phyloP scores from a whole-genome alignment of 2,329 filamentous ascomycete species.

The Xylariaceae sp. region DNA sequence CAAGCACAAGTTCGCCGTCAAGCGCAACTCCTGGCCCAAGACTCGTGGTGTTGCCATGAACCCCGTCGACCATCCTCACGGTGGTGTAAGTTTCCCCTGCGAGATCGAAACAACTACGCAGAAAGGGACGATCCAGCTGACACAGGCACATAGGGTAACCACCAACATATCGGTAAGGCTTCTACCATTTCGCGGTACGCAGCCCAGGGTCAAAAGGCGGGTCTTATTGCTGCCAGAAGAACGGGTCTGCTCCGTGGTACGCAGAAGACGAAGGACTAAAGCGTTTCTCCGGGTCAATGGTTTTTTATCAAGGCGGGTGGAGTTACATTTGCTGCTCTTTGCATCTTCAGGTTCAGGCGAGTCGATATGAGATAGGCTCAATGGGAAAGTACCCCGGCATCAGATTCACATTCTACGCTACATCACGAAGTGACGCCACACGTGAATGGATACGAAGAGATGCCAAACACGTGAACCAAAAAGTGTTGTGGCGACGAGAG shows the following conservation, averaged over 20 bases:
- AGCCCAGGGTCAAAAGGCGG: slow-evolving; percentile 97
- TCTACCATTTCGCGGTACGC: slow-evolving; percentile 99
- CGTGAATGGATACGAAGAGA: slow-evolving; percentile 17
- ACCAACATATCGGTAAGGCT: slow-evolving; percentile 99
- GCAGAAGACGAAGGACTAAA: slow-evolving; percentile 99
- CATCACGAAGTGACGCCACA: slow-evolving; percentile 16
- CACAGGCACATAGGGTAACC: slow-evolving; percentile 73
- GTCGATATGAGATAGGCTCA: slow-evolving; percentile 38
- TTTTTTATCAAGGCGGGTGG: slow-evolving; percentile 56
- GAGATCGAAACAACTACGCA: not conserved
- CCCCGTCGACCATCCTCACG: slow-evolving; percentile 98
- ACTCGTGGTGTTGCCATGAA: slow-evolving; percentile 99
- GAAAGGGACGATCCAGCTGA: slow-evolving; percentile 38
- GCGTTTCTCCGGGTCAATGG: slow-evolving; percentile 35
- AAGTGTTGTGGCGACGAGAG: too few relatives aligned
- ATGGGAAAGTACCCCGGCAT: slow-evolving; percentile 37
- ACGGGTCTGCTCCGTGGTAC: slow-evolving; percentile 99
- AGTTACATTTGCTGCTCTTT: slow-evolving; percentile 62
- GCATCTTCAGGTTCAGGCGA: slow-evolving; percentile 51
- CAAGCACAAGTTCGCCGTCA: slow-evolving; percentile 99
- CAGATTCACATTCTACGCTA: slow-evolving; percentile 21
- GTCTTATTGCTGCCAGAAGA: slow-evolving; percentile 99
- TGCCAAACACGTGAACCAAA: slow-evolving; percentile 8
- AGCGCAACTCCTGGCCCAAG: slow-evolving; percentile 99
- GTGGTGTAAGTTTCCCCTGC: slow-evolving; percentile 62